Evolutionary conservation across 495 filamentous ascomycete species (phyloP), one percentile per base, ranked within the genome.

Genomic region (Pyrenula massariospora): DNA sequence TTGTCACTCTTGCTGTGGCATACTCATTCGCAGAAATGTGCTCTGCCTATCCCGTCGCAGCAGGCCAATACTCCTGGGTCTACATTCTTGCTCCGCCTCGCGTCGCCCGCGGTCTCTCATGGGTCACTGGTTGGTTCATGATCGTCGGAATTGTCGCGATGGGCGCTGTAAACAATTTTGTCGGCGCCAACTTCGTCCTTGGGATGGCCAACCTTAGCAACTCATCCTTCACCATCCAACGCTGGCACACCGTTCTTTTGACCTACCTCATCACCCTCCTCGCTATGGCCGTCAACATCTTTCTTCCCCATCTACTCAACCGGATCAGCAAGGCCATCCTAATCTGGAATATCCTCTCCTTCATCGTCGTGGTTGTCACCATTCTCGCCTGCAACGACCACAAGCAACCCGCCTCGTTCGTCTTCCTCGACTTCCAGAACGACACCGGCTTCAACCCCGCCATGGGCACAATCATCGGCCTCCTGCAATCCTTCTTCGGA

Each of bases 1-100:
- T 76, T 3, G 56, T 77, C 12, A 74, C 76, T 2, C 59, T 82
- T 3, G 71, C 76, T 15, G 78, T 83, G 22, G 79, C 77, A 2
- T 74, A 79, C 48, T 73, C 77, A 0, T 77, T 83, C 77, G 78
- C 79, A 12, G 78, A 81, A 60, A 82, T 79, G 74, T 81, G 77
- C 54, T 74, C 71, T 2, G 73, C 71, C 61, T 80, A 74, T 59
- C 77, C 77, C 0, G 72, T 78, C 15, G 74, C 76, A 15, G 77
- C 76, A 51, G 77, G 76, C 1, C 79, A 82, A 54, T 82, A 82
- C 57, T 77, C 73, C 2, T 82, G 79, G 77, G 77, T 80, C 51
- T 75, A 76, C 8, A 72, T 78, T 0, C 65, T 81, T n/a, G 73
- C 79, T 1, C 80, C 80, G 12, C 73, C 72, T n/a, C 72, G 66